These are phyloP conservation scores for Globisporangium heterothallicum DNA, from an alignment of 352 stramenopile genomes.

Conservation along the genomic window DNA sequence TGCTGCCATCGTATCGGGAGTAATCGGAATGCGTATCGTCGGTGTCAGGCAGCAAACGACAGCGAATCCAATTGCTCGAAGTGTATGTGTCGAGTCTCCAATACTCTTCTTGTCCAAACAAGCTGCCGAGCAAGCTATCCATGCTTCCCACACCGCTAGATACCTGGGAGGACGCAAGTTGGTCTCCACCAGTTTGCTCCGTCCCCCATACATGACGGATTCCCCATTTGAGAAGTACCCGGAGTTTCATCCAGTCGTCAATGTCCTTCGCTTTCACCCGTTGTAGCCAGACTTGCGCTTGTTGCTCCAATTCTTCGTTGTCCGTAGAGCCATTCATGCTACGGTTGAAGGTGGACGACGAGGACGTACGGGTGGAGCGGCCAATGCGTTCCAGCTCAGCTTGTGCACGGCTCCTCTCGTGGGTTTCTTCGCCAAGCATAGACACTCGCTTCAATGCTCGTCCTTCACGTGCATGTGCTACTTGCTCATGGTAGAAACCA, in stretches of 20 bases:
- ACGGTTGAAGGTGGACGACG: constrained; percentile 4
- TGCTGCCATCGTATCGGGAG: constrained; percentile 29
- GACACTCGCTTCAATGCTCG: constrained; percentile 43
- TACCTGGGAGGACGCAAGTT: too few species aligned
- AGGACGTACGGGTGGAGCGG: constrained; percentile 46
- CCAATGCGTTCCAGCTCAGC: constrained; percentile 63
- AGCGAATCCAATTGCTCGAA: constrained; percentile 86
- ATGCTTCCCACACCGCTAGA: constrained; percentile 12
- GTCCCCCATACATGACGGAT: constrained; percentile 71
- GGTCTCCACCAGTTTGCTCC: constrained; percentile 1
- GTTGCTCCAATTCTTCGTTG: constrained; percentile 22
- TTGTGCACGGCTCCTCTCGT: constrained; percentile 59
- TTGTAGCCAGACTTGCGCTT: constrained; percentile 69
- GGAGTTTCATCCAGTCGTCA: constrained; percentile 83
- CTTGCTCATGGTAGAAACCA: constrained; percentile 81
- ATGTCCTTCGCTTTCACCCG: constrained; percentile 82
- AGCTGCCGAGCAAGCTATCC: constrained; percentile 25
- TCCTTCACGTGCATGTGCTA: constrained; percentile 72
- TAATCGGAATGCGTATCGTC: constrained; percentile 58
- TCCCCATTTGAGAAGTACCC: constrained; percentile 72
- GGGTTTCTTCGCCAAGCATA: constrained; percentile 53
- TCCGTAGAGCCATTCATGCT: constrained; percentile 17
- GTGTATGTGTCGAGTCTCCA: constrained; percentile 81
- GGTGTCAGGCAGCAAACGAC: constrained; percentile 71
- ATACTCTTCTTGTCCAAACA: constrained; percentile 61